Evolutionary conservation across 2,329 filamentous ascomycete genomes (phyloP), one percentile per base, ranked within the genome.

Genomic region (Diplodia intermedia): DNA sequence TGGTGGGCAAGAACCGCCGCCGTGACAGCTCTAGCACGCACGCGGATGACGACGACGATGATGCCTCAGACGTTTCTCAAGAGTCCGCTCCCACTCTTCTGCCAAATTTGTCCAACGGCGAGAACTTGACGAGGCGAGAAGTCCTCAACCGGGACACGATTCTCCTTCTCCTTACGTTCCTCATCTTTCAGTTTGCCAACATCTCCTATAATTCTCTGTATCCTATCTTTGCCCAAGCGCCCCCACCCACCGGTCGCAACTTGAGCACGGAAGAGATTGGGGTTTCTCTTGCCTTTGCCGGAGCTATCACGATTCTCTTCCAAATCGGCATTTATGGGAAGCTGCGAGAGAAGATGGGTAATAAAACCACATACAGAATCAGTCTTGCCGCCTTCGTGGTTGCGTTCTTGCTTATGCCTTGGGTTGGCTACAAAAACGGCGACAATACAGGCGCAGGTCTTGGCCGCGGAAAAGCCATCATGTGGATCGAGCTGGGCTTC

Each of bases 201-300:
- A 93, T 97, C 71, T 93, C 93, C 3, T 99, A 94, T 85, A 97
- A 97, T 79, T 94, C 92, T 20, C 83, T 99, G 0, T 99, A 96
- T 74, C 95, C 95, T 0, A 94, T 98, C 66, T 99, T 98, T 73
- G 92, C 90, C 0, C 89, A 94, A 66, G 89, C 91, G 0, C 79
- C 86, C 0, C 84, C 89, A 0, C 95, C 95, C 0, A 90, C 89
- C 0, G 95, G 95, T 20, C 90, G 95, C 50, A 84, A 85, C 0
- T 83, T 98, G 3, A 86, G 86, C 0, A 92, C 94, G 0, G 86
- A 88, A 68, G 92, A 91, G 69, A 97, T 98, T 54, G 95, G 95
- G 0, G 80, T 97, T 20, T 92, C 91, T 0, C 83, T 97, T 65
- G 94, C 92, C 0, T 90, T 97, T 70, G 92, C 94, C 0, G 94